Base-by-base conservation (phyloP, 495 filamentous ascomycete genomes). In the Lasiosphaeriaceae sp. region DNA sequence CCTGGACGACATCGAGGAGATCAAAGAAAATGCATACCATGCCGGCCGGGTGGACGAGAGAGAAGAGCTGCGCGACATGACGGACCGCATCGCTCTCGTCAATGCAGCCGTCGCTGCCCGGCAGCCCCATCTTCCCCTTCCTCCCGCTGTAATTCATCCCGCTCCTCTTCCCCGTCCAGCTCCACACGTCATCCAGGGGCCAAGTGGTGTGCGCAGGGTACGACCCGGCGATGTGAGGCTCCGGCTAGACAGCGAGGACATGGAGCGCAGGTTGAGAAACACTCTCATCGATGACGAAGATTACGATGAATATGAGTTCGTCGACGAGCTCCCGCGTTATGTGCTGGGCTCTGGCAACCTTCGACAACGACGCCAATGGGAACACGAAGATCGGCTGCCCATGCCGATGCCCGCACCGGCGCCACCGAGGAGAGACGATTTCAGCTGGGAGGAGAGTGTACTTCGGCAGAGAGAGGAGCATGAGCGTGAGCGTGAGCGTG, bases 21-120 rank as follows among this genome's bases (percentile, higher is more conserved):
- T 61, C 47, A 52, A 26, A 23, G 9, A 11, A 22, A 54, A 17
- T 11, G 63, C 54, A 37, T 62, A 62, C 35, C 41, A 37, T 2
- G 62, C 57, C 24, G 62, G 57, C 14, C 55, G 51, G 12, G 57
- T 46, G 7, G 57, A 57, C 31, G 50, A 19, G 14, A 29, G 50
- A 7, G 46, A 20, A 5, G 59, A 62, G 9, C 52, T 53, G 12
- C 20, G 52, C 29, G 14, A 21, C 14, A 56, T 59, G 45, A 49
- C 53, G 2, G 60, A 63, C 23, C 45, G 52, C 4, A 51, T 62
- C 17, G 52, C 56, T 2, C 11, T 52, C 19, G 22, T 8, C 45
- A 47, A 19, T 26, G 50, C 39, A 20, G 14, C 17, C 11, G 17
- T 24, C 17, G 35, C 50, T 2, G 34, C n/a, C 7, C 3, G 35